Percentiles rank a stretch among this genome's conserved stretches.
Conservation (phyloP, 169 alveolate species). For the Cryptosporidium bovis region DNA sequence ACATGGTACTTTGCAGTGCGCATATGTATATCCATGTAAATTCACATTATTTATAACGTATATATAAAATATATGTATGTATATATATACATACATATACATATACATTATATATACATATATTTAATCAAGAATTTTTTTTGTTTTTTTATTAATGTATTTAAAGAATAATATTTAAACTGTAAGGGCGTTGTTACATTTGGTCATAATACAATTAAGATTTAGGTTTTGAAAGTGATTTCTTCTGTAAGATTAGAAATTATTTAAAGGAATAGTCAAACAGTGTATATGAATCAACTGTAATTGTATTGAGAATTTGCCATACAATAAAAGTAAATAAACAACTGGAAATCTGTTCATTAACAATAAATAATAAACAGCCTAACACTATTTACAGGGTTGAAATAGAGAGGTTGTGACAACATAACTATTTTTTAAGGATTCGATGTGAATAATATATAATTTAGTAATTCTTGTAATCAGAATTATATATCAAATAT, state of each 20-base stretch:
- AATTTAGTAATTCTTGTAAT: neutral
- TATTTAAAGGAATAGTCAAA: no score
- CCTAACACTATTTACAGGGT: no score
- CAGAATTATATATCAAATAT: neutral
- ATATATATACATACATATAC: neutral
- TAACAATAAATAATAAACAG: no score
- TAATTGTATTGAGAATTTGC: no score
- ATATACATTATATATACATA: constrained; percentile 2
- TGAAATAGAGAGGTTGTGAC: no score
- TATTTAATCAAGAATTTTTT: neutral
- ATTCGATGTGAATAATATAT: neutral
- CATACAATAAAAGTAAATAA: no score
- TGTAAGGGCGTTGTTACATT: no score
- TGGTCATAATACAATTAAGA: no score
- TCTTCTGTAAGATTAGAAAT: no score
- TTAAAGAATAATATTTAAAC: neutral
- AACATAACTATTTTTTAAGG: neutral
- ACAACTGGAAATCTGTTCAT: no score
- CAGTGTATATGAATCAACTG: no score
- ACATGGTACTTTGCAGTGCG: constrained; percentile 77
- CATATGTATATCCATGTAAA: constrained; percentile 76
- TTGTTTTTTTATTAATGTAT: neutral
- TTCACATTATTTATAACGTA: constrained; percentile 1
- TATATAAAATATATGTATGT: neutral
- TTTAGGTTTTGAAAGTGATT: no score